phyloP scores from a whole-genome alignment of 2,329 filamentous ascomycete species.

The Pleurostoma richardsiae region DNA sequence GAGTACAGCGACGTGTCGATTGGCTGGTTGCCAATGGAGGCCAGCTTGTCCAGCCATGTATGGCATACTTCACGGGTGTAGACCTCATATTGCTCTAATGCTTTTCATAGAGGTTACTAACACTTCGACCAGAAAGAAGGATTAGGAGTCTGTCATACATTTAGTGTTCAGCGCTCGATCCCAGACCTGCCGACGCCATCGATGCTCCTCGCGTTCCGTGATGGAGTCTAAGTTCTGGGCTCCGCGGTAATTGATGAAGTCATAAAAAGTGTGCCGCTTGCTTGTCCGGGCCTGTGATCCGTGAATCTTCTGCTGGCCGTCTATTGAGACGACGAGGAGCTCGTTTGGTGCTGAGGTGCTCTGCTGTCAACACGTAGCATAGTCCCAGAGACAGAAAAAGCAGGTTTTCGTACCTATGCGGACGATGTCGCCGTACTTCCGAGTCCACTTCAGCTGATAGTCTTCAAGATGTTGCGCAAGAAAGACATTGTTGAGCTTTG shows the following conservation, averaged over 20 bases:
- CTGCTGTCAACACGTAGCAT: no score
- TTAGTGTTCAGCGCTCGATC: slow-evolving; percentile 16
- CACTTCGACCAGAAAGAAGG: no score
- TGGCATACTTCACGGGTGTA: slow-evolving; percentile 12
- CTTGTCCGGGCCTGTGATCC: slow-evolving; percentile 11
- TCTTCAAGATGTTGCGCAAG: background rate
- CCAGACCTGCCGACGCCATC: slow-evolving; percentile 17
- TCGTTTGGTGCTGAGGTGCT: slow-evolving; percentile 13
- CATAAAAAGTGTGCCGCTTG: slow-evolving; percentile 14
- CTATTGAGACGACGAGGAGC: slow-evolving; percentile 9
- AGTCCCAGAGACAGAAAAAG: no score
- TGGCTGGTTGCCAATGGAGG: slow-evolving; percentile 8
- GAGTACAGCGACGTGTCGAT: slow-evolving; percentile 17
- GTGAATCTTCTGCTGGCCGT: slow-evolving; percentile 13
- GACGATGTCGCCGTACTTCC: background rate
- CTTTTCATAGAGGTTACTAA: slow-evolving; percentile 1
- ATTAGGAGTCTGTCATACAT: slow-evolving; percentile 1
- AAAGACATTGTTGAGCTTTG: background rate
- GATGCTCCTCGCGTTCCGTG: slow-evolving; percentile 13
- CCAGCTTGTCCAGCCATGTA: slow-evolving; percentile 13
- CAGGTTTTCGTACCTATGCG: background rate
- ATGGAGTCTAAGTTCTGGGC: slow-evolving; percentile 16
- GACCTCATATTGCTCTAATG: slow-evolving; percentile 12
- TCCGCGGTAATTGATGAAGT: slow-evolving; percentile 7
- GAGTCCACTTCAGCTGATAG: background rate